Percentiles rank a stretch among this genome's conserved stretches.
Conservation (phyloP, 441 rosid genomes). For the Syzygium syzygioides region DNA sequence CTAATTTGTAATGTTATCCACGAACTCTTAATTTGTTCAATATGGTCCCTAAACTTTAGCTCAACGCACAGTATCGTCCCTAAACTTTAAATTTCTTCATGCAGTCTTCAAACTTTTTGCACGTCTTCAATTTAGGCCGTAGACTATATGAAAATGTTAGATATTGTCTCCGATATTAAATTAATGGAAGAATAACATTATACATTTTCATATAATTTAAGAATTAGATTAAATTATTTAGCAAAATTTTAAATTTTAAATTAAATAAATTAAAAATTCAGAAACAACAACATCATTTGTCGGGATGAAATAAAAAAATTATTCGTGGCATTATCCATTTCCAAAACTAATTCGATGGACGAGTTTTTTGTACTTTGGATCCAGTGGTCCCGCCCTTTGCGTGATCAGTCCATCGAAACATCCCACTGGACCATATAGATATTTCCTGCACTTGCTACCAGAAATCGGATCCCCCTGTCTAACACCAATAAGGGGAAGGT, state of each 20-base stretch:
- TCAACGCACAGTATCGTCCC: accelerated
- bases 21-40: too few species aligned
- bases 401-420: not conserved
- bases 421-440: not conserved
- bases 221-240: not conserved
- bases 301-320: not conserved
- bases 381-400: not conserved
- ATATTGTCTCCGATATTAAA: too few species aligned
- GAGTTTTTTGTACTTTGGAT: not conserved
- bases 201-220: not conserved
- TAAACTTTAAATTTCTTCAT: too few species aligned
- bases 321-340: not conserved
- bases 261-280: not conserved
- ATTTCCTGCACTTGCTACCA: not conserved
- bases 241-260: accelerated
- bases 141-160: too few species aligned
- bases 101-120: accelerated
- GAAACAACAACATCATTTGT: not conserved
- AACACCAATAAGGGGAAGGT: not conserved
- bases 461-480: not conserved
- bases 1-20: accelerated
- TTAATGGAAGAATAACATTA: not conserved
- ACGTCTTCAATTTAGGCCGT: accelerated
- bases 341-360: not conserved
- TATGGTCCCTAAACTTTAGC: too few species aligned